Evolutionary conservation across 148 eudicot species (phyloP).

Genomic region (Limonium bicolor): DNA sequence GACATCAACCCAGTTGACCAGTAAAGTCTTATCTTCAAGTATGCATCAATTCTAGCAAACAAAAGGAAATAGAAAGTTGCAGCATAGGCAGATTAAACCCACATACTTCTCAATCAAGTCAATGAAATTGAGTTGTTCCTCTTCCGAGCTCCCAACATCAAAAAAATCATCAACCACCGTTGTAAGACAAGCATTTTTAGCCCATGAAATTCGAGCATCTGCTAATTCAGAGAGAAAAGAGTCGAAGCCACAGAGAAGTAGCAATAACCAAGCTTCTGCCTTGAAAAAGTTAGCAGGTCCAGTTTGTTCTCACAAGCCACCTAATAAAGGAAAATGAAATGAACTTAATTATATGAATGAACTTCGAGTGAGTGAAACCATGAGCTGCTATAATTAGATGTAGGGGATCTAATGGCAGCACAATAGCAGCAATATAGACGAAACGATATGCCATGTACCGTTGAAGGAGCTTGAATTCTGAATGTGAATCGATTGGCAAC

Average conservation of each 20-base stretch:
- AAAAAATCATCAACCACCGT: slow-evolving; percentile 92
- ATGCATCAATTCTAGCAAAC: not conserved
- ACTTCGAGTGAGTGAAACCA: not conserved
- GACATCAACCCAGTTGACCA: too few species aligned
- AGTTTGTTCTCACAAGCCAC: slow-evolving; percentile 65
- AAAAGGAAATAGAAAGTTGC: not conserved
- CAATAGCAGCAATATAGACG: too few species aligned
- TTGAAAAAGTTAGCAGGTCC: slow-evolving; percentile 69
- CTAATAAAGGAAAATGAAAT: slow-evolving; percentile 14
- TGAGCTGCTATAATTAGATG: too few species aligned
- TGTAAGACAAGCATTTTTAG: slow-evolving; percentile 71
- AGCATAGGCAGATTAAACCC: too few species aligned
- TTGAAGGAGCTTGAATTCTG: slow-evolving; percentile 56
- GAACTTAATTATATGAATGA: not conserved
- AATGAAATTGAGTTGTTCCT: slow-evolving; percentile 56
- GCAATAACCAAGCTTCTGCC: slow-evolving; percentile 74
- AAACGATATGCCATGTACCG: slow-evolving; percentile 22
- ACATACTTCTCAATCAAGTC: slow-evolving; percentile 47
- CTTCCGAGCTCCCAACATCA: slow-evolving; percentile 69
- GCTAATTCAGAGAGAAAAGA: slow-evolving; percentile 45
- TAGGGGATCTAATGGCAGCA: too few species aligned
- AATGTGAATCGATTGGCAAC: slow-evolving; percentile 44
- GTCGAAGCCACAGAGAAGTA: slow-evolving; percentile 87
- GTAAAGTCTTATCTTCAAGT: not conserved
- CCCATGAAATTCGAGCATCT: slow-evolving; percentile 90